A percentile compares a stretch with the other conserved stretches of the same genome.
phyloP scores from a whole-genome alignment of 257 asterid genomes.

The Ilex aquifolium region DNA sequence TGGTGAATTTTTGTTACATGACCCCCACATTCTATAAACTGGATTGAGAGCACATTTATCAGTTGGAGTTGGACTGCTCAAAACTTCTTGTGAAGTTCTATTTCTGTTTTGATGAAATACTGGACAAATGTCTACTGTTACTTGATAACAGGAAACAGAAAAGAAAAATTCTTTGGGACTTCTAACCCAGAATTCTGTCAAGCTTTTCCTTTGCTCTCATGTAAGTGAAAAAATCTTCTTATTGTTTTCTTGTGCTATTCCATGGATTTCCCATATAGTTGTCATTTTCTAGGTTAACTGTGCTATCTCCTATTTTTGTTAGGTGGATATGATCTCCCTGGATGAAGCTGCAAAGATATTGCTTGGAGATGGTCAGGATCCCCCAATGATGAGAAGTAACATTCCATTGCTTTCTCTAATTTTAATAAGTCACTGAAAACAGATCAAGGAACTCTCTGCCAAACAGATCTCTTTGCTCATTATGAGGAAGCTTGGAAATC shows the following conservation, averaged over 20 bases:
- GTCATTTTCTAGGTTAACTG: background rate
- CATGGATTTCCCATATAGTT: background rate
- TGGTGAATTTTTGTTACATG: slow-evolving; percentile 24
- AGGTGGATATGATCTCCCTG: slow-evolving; percentile 92
- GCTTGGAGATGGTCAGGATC: slow-evolving; percentile 79
- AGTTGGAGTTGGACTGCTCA: too few species aligned
- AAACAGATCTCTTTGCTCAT: slow-evolving; percentile 90
- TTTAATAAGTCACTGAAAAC: background rate
- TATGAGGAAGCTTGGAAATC: slow-evolving; percentile 91
- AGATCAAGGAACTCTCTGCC: too few species aligned
- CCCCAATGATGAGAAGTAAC: slow-evolving; percentile 88
- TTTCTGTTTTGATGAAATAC: background rate
- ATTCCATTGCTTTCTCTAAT: background rate
- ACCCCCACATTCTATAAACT: background rate
- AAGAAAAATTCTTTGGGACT: slow-evolving; percentile 89
- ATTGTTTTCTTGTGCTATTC: background rate
- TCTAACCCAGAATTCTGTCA: slow-evolving; percentile 92
- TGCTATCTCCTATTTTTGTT: slow-evolving; percentile 4
- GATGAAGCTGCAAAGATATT: slow-evolving; percentile 94
- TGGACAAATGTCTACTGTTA: background rate
- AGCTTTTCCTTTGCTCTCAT: slow-evolving; percentile 86
- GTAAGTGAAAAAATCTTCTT: slow-evolving; percentile 32
- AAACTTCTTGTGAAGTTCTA: background rate
- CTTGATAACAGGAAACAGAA: slow-evolving; percentile 59
- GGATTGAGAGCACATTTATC: background rate